Conservation (phyloP, 495 filamentous ascomycete species). For the Penicillium ochrochloron region DNA sequence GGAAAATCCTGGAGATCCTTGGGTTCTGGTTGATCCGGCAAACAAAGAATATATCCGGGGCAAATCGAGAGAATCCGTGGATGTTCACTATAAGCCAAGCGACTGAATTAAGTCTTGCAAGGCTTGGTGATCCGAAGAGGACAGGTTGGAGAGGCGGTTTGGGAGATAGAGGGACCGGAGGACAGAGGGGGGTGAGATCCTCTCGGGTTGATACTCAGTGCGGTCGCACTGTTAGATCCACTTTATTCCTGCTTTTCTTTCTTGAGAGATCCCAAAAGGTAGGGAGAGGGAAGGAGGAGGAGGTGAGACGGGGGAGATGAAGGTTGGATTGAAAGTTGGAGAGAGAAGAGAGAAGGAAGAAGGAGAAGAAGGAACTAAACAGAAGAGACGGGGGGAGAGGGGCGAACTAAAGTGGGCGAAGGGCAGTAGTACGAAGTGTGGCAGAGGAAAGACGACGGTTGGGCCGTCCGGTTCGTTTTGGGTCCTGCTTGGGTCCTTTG, state of each 20-base stretch:
- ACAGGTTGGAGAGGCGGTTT: slow-evolving; percentile 11
- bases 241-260: background rate
- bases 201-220: slow-evolving; percentile 15
- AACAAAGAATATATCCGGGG: slow-evolving; percentile 26
- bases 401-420: slow-evolving; percentile 33
- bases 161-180: slow-evolving; percentile 1
- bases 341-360: slow-evolving; percentile 16
- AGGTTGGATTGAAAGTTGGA: slow-evolving; percentile 14
- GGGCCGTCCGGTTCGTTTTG: slow-evolving; percentile 35
- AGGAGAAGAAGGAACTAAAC: slow-evolving; percentile 24
- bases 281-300: slow-evolving; percentile 14
- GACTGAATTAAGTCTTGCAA: slow-evolving; percentile 30
- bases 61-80: slow-evolving; percentile 13
- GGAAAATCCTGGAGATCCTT: slow-evolving; percentile 23
- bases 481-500: slow-evolving; percentile 22
- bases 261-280: slow-evolving; percentile 5
- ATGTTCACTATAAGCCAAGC: slow-evolving; percentile 8
- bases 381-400: slow-evolving; percentile 18
- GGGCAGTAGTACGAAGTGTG: background rate
- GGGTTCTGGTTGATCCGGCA: slow-evolving; percentile 24
- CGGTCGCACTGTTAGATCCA: slow-evolving; percentile 28
- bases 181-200: slow-evolving; percentile 16
- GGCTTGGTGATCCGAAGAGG: slow-evolving; percentile 16
- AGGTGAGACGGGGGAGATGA: slow-evolving; percentile 13
- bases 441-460: slow-evolving; percentile 31